These are phyloP conservation scores for Aspergillus sclerotioniger DNA, from an alignment of 495 filamentous ascomycete species.

Conservation along the genomic window DNA sequence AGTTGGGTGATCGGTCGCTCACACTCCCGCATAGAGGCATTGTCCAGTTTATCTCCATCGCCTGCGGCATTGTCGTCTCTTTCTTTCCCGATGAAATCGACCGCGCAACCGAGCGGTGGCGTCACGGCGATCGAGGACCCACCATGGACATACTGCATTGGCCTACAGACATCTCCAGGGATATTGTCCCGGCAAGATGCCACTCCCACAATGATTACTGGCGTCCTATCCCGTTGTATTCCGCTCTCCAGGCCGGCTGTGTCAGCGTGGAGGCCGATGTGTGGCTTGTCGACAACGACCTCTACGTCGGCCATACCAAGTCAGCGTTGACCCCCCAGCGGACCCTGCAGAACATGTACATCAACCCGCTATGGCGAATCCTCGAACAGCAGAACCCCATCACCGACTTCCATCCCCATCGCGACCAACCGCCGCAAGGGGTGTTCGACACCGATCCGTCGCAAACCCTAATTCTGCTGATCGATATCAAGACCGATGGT, in stretches of 20 bases:
- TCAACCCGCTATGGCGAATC: conserved; percentile 52
- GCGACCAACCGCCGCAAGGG: conserved; percentile 29
- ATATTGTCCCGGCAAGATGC: conserved; percentile 65
- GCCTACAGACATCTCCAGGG: conserved; percentile 73
- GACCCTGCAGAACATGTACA: conserved; percentile 55
- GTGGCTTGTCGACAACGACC: conserved; percentile 71
- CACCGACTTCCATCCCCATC: conserved; percentile 28
- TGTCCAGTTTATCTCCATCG: conserved; percentile 49
- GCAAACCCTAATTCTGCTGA: conserved; percentile 63
- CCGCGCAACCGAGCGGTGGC: conserved; percentile 43
- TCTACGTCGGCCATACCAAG: conserved; percentile 58
- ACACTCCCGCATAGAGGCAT: conserved; percentile 35
- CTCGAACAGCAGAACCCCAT: conserved; percentile 51
- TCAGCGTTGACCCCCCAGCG: conserved; percentile 45
- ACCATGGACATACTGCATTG: conserved; percentile 55
- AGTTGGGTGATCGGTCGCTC: neutral
- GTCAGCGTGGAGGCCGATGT: conserved; percentile 81
- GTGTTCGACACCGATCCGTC: conserved; percentile 51
- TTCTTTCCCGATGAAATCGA: conserved; percentile 60
- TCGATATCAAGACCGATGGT: conserved; percentile 68
- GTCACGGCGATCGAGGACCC: conserved; percentile 42
- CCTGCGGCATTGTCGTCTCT: conserved; percentile 48
- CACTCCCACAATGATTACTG: conserved; percentile 90
- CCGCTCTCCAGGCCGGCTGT: conserved; percentile 64
- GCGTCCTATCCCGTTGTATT: conserved; percentile 69